A percentile compares a stretch with the other conserved stretches of the same genome.
Evolutionary conservation across 2,329 filamentous ascomycete species (phyloP).

Genomic region (Byssoonygena ceratinophila): DNA sequence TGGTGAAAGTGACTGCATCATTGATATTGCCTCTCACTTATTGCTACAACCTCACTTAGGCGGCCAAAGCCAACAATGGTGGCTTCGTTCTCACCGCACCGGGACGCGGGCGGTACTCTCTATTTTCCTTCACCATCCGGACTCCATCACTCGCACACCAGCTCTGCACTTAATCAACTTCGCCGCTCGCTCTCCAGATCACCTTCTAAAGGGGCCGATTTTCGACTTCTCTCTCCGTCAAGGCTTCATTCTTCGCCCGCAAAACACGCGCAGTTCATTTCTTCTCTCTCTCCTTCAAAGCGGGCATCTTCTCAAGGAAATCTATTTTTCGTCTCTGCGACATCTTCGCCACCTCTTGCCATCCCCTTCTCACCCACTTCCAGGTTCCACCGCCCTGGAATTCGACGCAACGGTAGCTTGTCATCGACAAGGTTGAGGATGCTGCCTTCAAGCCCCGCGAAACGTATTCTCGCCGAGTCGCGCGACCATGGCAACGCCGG

Average conservation of each 20-base stretch:
- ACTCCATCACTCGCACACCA: constrained; percentile 70
- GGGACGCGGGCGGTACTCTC: constrained; percentile 59
- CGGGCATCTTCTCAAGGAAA: constrained; percentile 43
- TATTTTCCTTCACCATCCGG: constrained; percentile 80
- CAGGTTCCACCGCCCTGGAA: constrained; percentile 44
- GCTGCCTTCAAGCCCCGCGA: constrained; percentile 70
- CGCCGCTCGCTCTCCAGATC: constrained; percentile 82
- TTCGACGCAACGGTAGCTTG: constrained; percentile 31
- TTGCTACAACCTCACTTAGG: constrained; percentile 37
- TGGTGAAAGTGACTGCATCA: constrained; percentile 37
- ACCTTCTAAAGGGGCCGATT: constrained; percentile 68
- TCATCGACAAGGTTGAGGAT: constrained; percentile 47
- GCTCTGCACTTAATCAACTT: constrained; percentile 69
- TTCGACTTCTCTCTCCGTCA: constrained; percentile 50
- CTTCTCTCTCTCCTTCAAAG: constrained; percentile 50
- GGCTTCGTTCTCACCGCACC: constrained; percentile 41
- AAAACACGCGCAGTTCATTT: constrained; percentile 38
- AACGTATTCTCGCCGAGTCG: constrained; percentile 62
- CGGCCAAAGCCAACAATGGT: constrained; percentile 28
- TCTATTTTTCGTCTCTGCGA: constrained; percentile 41
- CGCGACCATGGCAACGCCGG: constrained; percentile 61
- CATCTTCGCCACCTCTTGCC: constrained; percentile 45
- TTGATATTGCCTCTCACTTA: constrained; percentile 33
- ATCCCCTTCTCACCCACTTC: constrained; percentile 57
- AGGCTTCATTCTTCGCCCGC: constrained; percentile 43